Evolutionary conservation across 1,284 basidiomycete species (phyloP).

Genomic region (Caloboletus firmus): DNA sequence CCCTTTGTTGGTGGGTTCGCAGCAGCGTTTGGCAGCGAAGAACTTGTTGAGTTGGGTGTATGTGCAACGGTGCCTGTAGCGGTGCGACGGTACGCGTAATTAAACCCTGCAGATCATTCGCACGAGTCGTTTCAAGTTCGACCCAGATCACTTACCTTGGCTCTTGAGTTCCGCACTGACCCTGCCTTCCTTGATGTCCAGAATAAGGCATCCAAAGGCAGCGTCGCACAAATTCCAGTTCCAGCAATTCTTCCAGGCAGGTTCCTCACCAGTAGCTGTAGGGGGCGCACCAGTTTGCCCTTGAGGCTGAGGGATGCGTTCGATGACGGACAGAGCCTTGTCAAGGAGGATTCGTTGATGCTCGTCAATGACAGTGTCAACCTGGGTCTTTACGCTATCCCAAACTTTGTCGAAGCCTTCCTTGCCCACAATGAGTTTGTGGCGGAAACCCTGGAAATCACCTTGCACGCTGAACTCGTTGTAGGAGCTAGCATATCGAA

Average conservation of each 20-base stretch:
- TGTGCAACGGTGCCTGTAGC: conserved; percentile 47
- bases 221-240: conserved; percentile 98
- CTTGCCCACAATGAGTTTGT: conserved; percentile 79
- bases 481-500: conserved; percentile 94
- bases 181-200: conserved; percentile 89
- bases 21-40: conserved; percentile 36
- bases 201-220: conserved; percentile 82
- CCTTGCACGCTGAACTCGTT: conserved; percentile 96
- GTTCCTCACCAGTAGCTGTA: conserved; percentile 67
- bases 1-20: conserved; percentile 39
- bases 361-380: conserved; percentile 90
- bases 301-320: conserved; percentile 70
- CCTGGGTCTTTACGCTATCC: conserved; percentile 91
- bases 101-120: conserved; percentile 68
- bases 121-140: neutral
- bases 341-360: conserved; percentile 86
- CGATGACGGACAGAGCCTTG: conserved; percentile 86
- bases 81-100: conserved; percentile 88
- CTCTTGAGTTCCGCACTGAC: conserved; percentile 91
- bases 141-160: conserved; percentile 62
- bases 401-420: conserved; percentile 88
- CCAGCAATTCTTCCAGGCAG: conserved; percentile 98
- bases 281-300: conserved; percentile 56
- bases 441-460: conserved; percentile 87
- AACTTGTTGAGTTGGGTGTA: conserved; percentile 43